Evolutionary conservation across 2,329 filamentous ascomycete genomes (phyloP).

Genomic region (Aspergillus brunneoviolaceus): DNA sequence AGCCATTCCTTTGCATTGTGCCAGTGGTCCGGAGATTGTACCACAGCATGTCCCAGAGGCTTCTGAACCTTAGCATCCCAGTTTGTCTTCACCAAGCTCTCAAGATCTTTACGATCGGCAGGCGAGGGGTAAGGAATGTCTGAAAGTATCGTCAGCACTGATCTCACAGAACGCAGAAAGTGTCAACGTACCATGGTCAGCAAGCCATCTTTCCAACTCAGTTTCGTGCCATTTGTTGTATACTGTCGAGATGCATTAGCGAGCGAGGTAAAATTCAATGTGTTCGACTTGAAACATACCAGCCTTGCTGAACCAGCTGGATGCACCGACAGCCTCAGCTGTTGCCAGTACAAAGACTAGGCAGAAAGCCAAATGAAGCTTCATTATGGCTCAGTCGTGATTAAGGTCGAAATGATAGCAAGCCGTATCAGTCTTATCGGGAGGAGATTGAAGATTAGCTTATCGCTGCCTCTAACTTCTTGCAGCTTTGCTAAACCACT

Average conservation of each 20-base stretch:
- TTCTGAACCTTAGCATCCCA: conserved; percentile 77
- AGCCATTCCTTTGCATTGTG: conserved; percentile 81
- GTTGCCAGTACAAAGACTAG: conserved; percentile 71
- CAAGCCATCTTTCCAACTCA: conserved; percentile 94
- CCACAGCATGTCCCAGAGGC: conserved; percentile 74
- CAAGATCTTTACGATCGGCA: conserved; percentile 90
- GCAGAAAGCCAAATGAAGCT: conserved; percentile 66
- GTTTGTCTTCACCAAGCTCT: conserved; percentile 82
- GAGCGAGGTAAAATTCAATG: background rate
- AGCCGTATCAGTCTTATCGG: background rate
- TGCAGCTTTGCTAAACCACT: background rate
- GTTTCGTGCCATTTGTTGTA: conserved; percentile 99
- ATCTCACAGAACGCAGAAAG: background rate
- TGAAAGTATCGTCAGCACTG: conserved; percentile 17
- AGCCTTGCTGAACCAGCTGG: conserved; percentile 82
- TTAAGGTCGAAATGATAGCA: background rate
- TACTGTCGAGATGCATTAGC: conserved; percentile 51
- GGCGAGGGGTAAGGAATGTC: conserved; percentile 85
- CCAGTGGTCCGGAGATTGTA: conserved; percentile 72
- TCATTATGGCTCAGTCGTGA: conserved; percentile 59
- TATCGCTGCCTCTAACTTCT: background rate
- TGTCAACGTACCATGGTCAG: conserved; percentile 63
- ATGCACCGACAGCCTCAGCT: conserved; percentile 64
- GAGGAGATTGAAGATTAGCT: background rate
- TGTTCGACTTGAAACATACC: conserved; percentile 56